Evolutionary conservation across 495 filamentous ascomycete species (phyloP), one percentile per base, ranked within the genome.

Genomic region (Ascodesmis nigricans): DNA sequence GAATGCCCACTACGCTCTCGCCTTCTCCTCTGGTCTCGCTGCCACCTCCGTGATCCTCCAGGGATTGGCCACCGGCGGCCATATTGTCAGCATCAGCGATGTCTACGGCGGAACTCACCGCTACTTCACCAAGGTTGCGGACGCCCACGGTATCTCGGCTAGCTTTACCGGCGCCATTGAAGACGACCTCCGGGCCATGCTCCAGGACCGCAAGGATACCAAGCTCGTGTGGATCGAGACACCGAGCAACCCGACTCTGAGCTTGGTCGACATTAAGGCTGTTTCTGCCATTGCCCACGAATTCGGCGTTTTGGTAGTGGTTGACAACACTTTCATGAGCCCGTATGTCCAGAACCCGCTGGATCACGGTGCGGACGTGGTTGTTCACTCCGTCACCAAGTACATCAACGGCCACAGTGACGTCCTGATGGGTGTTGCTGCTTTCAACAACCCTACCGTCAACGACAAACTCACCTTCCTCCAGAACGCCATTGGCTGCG

Each of bases 321-420:
- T 99, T 2, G 87, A 99, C 58, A 99, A 99, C 62, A 99, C 87
- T 2, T 99, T 99, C 62, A 59, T 99, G 47, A 78, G 71, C 40
- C 87, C 87, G 17, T 99, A 95, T 52, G 64, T 95, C 16, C 87
- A 99, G 56, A 95, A 93, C 54, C 87, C 87, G 1, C 65, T 99
- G 17, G 70, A 82, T 45, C 80, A 90, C 56, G 87, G 87, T 46
- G 87, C 87, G 22, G 90, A 99, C 51, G 82, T 99, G 29, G 87
- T 95, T 27, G 73, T 95, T n/a, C 87, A 99, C 62, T 83, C 75
- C 24, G 87, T 99, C n/a, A 99, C 87, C 5, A 99, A 99, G 56
- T 99, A 95, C 58, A 95, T 99, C 55, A 99, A 99, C 52, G 87
- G 87, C 4, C 87, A 99, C 58, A 74, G 69, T 7, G 84, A 99